Evolutionary conservation across 495 filamentous ascomycete species (phyloP).

Genomic region (Talaromyces nanjingensis): DNA sequence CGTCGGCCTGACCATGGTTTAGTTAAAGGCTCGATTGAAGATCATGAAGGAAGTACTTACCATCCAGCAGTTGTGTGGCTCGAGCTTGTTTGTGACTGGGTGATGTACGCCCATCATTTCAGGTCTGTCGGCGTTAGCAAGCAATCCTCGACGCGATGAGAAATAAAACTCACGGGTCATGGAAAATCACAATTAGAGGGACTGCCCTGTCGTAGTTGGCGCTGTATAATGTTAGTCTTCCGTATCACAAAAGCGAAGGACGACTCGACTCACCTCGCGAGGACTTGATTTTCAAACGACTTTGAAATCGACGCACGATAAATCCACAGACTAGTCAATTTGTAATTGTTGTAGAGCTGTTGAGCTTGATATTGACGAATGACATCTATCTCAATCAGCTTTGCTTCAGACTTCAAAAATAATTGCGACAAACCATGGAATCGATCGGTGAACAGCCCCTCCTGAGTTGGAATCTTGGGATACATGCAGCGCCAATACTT

Average conservation of each 20-base stretch:
- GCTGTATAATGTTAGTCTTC: slow-evolving; percentile 23
- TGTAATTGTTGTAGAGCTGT: slow-evolving; percentile 58
- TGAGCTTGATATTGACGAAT: slow-evolving; percentile 67
- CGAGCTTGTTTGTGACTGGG: slow-evolving; percentile 59
- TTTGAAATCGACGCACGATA: slow-evolving; percentile 61
- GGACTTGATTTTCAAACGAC: slow-evolving; percentile 81
- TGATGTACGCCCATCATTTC: slow-evolving; percentile 63
- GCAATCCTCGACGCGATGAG: neutral
- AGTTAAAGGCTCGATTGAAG: slow-evolving; percentile 22
- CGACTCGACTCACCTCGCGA: slow-evolving; percentile 59
- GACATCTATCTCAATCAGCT: slow-evolving; percentile 45
- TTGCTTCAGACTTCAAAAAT: neutral
- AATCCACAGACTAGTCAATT: slow-evolving; percentile 70
- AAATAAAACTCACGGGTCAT: slow-evolving; percentile 61
- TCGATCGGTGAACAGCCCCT: slow-evolving; percentile 34
- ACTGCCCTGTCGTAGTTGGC: slow-evolving; percentile 43
- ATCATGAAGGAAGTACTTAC: slow-evolving; percentile 44
- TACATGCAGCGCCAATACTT: slow-evolving; percentile 54
- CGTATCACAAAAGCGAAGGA: slow-evolving; percentile 17
- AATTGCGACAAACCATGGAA: slow-evolving; percentile 39
- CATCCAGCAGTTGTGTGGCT: slow-evolving; percentile 77
- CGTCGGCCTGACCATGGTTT: slow-evolving; percentile 61
- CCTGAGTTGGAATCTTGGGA: slow-evolving; percentile 31
- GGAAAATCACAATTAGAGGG: slow-evolving; percentile 70
- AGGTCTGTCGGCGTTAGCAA: slow-evolving; percentile 45